Percentiles rank a stretch among this genome's conserved stretches.
Evolutionary conservation across 2,329 filamentous ascomycete genomes (phyloP).

Genomic region (Botryotinia globosa): DNA sequence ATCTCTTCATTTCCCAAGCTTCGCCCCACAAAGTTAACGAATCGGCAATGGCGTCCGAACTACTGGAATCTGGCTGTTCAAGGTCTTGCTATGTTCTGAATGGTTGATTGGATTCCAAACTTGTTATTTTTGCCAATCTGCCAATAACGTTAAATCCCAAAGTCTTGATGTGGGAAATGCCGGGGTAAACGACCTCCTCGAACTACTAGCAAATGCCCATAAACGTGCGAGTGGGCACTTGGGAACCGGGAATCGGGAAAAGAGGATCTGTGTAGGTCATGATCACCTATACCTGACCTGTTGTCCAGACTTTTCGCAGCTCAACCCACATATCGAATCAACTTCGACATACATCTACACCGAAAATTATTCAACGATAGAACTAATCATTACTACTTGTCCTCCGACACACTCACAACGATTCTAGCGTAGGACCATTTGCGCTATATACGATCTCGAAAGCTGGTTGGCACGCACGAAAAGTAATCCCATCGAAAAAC

Average conservation of each 20-base stretch:
- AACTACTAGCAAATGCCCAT: not conserved
- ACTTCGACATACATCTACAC: not conserved
- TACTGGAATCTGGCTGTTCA: not conserved
- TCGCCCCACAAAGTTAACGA: not conserved
- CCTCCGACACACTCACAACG: not conserved
- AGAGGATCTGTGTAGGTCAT: not conserved
- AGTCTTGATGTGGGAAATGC: slow-evolving; percentile 3
- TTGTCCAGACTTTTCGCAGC: not conserved
- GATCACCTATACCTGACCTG: not conserved
- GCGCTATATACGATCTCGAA: slow-evolving; percentile 2
- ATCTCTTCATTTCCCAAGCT: slow-evolving; percentile 4
- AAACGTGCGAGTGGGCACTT: not conserved
- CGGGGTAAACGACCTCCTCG: not conserved
- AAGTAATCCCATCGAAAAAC: not conserved
- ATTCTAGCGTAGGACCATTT: not conserved
- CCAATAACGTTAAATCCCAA: not conserved
- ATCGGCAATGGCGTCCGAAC: slow-evolving; percentile 1
- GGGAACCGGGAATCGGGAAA: slow-evolving; percentile 4
- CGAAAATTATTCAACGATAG: not conserved
- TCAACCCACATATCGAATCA: not conserved
- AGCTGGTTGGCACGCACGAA: slow-evolving; percentile 12
- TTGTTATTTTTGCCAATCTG: not conserved
- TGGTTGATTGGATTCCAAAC: not conserved
- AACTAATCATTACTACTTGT: not conserved
- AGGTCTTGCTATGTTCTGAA: not conserved